Evolutionary conservation across 2,329 filamentous ascomycete species (phyloP), one percentile per base, ranked within the genome.

Genomic region (Sclerotinia glacialis): DNA sequence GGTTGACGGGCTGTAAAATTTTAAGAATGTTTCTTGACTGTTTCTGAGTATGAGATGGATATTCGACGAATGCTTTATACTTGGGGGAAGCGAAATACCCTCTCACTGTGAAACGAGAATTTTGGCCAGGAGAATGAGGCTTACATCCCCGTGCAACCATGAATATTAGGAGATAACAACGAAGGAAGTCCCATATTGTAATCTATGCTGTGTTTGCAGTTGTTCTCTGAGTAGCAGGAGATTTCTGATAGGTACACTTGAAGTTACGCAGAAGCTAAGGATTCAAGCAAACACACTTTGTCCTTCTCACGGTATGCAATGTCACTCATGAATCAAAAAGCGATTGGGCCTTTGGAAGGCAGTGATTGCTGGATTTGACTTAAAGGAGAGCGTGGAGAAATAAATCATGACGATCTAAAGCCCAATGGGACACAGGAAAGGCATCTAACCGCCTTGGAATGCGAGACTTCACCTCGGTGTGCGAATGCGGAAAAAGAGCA

Each of bases 111-210:
- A 18, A 65, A 37, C 46, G 46, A 28, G 9, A 21, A 26, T 44
- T 47, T 26, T 34, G 53, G 31, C 34, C 34, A n/a, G n/a, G 37
- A 61, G 12, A 49, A 34, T 52, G 47, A 65, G 64, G 64, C 64
- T 65, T 65, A 42, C 64, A 28, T 18, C 26, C 44, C 44, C 40
- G 42, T 53, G 26, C 54, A 52, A n/a, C 47, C 49, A 12, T 34
- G 11, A 53, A 52, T 61, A 61, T 61, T 61, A 61, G 58, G 58
- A 61, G 58, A 61, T 61, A 61, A 56, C 53, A 56, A 26, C 31
- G 31, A 61, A 26, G 31, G 34, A 60, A 54, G 37, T 21, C 6
- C 44, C 16, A 26, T 59, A 47, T 26, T 37, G 44, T 49, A 44
- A 14, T 21, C 16, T 61, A 61, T 61, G 21, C 26, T 21, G 34